A percentile compares a stretch with the other conserved stretches of the same genome.
Evolutionary conservation across 768 basidiomycete species (phyloP).

Genomic region (Mycena chlorophos): DNA sequence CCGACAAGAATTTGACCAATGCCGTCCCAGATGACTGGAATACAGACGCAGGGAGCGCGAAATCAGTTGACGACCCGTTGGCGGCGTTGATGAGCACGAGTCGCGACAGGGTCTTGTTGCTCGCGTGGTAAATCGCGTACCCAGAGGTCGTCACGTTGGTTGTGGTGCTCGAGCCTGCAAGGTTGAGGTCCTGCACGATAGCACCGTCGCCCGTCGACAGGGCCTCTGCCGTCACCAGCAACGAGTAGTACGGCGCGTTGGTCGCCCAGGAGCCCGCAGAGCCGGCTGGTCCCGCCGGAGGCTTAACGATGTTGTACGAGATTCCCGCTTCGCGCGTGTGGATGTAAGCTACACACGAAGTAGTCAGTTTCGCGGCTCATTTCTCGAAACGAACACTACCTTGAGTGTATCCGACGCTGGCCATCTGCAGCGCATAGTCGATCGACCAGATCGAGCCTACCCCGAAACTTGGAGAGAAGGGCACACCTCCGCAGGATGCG

Average conservation of each 20-base stretch:
- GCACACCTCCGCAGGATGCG: conserved; percentile 54
- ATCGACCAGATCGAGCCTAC: conserved; percentile 52
- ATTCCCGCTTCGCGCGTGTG: conserved; percentile 56
- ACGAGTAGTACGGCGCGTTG: conserved; percentile 50
- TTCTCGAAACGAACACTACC: background rate
- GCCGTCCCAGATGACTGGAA: conserved; percentile 23
- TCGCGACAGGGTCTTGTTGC: conserved; percentile 39
- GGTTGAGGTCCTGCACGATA: conserved; percentile 48
- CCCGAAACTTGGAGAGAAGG: conserved; percentile 52
- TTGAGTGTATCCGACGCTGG: conserved; percentile 2
- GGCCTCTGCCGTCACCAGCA: conserved; percentile 47
- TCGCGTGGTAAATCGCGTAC: conserved; percentile 62
- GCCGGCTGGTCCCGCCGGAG: conserved; percentile 39
- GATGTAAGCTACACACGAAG: conserved; percentile 41
- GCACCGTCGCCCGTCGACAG: conserved; percentile 41
- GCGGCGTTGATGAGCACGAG: conserved; percentile 54
- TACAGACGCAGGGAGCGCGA: conserved; percentile 39
- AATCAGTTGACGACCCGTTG: conserved; percentile 41
- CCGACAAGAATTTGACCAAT: conserved; percentile 48
- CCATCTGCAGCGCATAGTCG: conserved; percentile 55
- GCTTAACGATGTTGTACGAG: conserved; percentile 51
- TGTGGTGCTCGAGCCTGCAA: conserved; percentile 39
- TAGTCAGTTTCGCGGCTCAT: background rate
- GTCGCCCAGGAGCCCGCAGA: conserved; percentile 46
- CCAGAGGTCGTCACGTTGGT: conserved; percentile 43